Evolutionary conservation across 2,329 filamentous ascomycete species (phyloP).

Genomic region (Ophiocordyceps camponoti-floridani): DNA sequence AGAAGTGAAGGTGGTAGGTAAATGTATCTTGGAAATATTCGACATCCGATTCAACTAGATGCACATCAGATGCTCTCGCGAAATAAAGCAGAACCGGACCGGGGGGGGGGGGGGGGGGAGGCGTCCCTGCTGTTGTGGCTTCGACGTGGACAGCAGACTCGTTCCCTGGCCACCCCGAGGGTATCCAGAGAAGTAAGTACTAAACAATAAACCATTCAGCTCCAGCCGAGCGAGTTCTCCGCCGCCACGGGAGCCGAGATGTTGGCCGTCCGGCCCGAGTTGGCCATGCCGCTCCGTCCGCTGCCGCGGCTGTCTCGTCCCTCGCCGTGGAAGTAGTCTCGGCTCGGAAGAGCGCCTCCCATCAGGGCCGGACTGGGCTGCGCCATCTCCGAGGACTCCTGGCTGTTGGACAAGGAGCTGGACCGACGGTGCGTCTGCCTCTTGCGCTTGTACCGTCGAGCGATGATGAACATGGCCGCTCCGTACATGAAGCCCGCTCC

Average conservation of each 20-base stretch:
- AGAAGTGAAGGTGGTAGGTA: neutral
- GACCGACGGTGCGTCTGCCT: constrained; percentile 59
- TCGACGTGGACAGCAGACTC: neutral
- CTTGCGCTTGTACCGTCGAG: constrained; percentile 78
- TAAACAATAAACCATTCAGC: constrained; percentile 27
- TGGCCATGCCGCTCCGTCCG: constrained; percentile 35
- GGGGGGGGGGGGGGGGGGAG: neutral
- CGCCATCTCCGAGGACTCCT: constrained; percentile 31
- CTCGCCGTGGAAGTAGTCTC: constrained; percentile 31
- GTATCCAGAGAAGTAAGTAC: constrained; percentile 12
- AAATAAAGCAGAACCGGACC: neutral
- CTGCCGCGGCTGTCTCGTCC: constrained; percentile 47
- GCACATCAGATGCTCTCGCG: neutral
- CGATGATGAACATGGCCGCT: constrained; percentile 85
- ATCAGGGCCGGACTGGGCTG: constrained; percentile 45
- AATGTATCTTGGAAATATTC: neutral
- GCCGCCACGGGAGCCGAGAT: constrained; percentile 85
- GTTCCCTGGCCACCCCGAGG: constrained; percentile 5
- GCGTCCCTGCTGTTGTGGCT: neutral
- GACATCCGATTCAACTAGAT: neutral
- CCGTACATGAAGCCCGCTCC: constrained; percentile 73
- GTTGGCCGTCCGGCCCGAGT: constrained; percentile 38
- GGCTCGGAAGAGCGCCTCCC: constrained; percentile 47
- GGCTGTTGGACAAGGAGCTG: constrained; percentile 46
- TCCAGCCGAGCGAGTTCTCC: constrained; percentile 92